phyloP scores from a whole-genome alignment of 345 rosid genomes.

The Populus alba region DNA sequence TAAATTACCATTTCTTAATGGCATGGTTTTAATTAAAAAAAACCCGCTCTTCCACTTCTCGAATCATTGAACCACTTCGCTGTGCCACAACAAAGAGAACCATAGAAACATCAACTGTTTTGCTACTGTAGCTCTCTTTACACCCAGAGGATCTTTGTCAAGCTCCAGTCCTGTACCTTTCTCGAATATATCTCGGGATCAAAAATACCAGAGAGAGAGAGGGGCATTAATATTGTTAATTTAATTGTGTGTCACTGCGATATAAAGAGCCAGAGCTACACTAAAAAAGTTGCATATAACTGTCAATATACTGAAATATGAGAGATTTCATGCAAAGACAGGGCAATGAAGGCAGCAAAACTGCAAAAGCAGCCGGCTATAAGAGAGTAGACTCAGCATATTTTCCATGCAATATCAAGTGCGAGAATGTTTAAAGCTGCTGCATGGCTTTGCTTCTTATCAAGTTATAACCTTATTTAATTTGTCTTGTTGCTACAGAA shows the following conservation, averaged over 20 bases:
- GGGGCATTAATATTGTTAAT: background rate
- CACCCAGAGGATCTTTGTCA: conserved; percentile 41
- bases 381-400: conserved; percentile 19
- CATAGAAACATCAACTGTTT: background rate
- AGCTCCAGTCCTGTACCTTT: conserved; percentile 41
- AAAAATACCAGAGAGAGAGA: conserved; percentile 2
- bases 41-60: background rate
- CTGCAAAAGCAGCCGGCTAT: conserved; percentile 32
- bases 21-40: background rate
- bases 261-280: conserved; percentile 27
- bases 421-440: conserved; percentile 45
- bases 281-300: conserved; percentile 34
- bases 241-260: background rate
- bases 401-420: conserved; percentile 23
- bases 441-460: background rate
- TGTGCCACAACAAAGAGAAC: background rate
- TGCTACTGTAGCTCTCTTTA: conserved; percentile 15
- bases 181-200: conserved; percentile 52
- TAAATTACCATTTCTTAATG: too few relatives aligned
- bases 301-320: conserved; percentile 22
- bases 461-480: conserved; percentile 9
- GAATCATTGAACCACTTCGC: background rate
- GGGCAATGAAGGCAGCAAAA: conserved; percentile 5
- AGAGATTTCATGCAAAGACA: conserved; percentile 12
- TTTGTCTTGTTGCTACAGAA: conserved; percentile 25